Conservation (phyloP, 2,329 filamentous ascomycete genomes). For the Arthrinium puccinioides region DNA sequence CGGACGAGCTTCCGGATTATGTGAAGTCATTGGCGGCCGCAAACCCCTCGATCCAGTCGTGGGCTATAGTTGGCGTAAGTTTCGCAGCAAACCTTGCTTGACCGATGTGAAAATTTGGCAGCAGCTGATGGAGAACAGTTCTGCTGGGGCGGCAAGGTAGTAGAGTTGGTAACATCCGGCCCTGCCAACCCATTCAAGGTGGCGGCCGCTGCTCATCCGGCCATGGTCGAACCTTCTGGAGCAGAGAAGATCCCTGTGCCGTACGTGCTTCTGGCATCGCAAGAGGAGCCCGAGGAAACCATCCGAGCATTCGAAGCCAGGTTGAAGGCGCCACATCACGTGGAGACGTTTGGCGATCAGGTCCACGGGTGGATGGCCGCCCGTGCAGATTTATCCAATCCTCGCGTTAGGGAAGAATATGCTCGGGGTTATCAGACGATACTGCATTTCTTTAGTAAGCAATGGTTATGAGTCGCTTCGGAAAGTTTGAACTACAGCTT, state of each 20-base stretch:
- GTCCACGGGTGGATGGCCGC: constrained; percentile 68
- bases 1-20: constrained; percentile 35
- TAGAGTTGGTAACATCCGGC: constrained; percentile 33
- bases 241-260: neutral
- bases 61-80: neutral
- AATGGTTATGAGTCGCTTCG: too few relatives aligned
- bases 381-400: constrained; percentile 47
- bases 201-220: constrained; percentile 13
- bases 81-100: constrained; percentile 28
- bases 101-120: too few relatives aligned
- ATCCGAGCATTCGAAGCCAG: constrained; percentile 41
- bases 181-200: constrained; percentile 20
- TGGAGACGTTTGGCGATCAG: constrained; percentile 56
- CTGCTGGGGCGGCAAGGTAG: constrained; percentile 65
- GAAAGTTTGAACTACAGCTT: too few relatives aligned
- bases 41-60: neutral
- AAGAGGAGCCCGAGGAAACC: constrained; percentile 47
- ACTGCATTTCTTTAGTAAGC: constrained; percentile 46
- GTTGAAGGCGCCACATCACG: constrained; percentile 40
- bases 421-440: constrained; percentile 51
- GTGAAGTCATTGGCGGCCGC: neutral
- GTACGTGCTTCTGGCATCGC: neutral
- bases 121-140: constrained; percentile 45
- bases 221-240: constrained; percentile 45
- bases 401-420: constrained; percentile 50